Conservation (phyloP, 345 rosid genomes). For the Carallia brachiata region DNA sequence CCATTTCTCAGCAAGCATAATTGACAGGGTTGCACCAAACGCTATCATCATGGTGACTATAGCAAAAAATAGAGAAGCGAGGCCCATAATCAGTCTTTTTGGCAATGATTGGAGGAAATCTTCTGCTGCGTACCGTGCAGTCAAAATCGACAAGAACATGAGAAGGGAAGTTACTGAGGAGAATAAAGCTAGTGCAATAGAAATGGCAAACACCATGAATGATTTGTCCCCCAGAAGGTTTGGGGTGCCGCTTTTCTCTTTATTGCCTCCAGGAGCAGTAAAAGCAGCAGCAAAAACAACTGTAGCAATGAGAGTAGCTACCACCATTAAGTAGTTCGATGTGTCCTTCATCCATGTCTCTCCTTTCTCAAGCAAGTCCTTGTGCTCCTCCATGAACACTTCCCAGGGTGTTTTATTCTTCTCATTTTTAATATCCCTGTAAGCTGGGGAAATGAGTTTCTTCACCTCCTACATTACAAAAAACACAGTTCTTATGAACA, state of each 20-base stretch:
- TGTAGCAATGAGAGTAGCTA: constrained; percentile 17
- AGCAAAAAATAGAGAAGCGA: constrained; percentile 7
- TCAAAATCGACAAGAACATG: constrained; percentile 14
- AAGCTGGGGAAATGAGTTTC: constrained; percentile 8
- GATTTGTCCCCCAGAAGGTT: background rate
- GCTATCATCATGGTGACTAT: constrained; percentile 12
- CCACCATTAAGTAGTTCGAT: constrained; percentile 13
- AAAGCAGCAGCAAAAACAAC: constrained; percentile 14
- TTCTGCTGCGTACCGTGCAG: constrained; percentile 7
- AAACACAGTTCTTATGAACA: background rate
- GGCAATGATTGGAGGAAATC: constrained; percentile 17
- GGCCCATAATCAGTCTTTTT: constrained; percentile 13
- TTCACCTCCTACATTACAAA: constrained; percentile 20
- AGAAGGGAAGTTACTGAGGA: constrained; percentile 2
- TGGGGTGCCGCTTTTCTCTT: background rate
- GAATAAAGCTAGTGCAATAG: constrained; percentile 9
- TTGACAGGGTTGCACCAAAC: constrained; percentile 4
- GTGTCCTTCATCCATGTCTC: constrained; percentile 21
- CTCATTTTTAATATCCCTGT: constrained; percentile 1
- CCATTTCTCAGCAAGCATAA: background rate
- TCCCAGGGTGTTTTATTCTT: constrained; percentile 3
- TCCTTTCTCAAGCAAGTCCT: background rate
- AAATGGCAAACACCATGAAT: constrained; percentile 5
- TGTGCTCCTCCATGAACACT: constrained; percentile 12
- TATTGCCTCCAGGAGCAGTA: constrained; percentile 4